Conservation (phyloP, 345 rosid species). For the Trapa incisa region DNA sequence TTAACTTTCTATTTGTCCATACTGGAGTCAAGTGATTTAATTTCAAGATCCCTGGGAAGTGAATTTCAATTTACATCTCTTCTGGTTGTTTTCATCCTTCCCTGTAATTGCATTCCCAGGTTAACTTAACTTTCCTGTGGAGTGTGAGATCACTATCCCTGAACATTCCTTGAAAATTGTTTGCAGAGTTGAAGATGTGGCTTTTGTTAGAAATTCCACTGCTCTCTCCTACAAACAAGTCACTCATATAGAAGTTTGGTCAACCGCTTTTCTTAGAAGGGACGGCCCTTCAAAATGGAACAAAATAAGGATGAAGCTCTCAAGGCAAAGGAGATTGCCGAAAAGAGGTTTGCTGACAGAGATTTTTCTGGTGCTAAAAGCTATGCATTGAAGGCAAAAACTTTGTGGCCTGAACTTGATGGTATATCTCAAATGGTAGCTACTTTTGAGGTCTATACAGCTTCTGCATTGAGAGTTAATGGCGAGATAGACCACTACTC, state of each 20-base stretch:
- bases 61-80: background rate
- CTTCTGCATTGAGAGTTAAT: constrained; percentile 53
- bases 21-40: background rate
- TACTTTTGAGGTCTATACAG: constrained; percentile 81
- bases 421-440: constrained; percentile 89
- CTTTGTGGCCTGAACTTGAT: constrained; percentile 65
- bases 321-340: constrained; percentile 72
- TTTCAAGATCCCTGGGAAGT: background rate
- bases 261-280: constrained; percentile 16
- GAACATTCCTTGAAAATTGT: background rate
- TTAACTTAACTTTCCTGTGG: background rate
- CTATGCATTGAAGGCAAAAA: constrained; percentile 70
- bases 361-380: constrained; percentile 70
- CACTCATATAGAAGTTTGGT: constrained; percentile 23
- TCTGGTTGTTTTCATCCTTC: background rate
- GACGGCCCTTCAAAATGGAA: constrained; percentile 45
- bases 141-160: background rate
- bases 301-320: constrained; percentile 66
- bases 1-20: background rate
- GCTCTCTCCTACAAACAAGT: constrained; percentile 16
- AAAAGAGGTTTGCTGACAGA: constrained; percentile 66
- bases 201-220: constrained; percentile 15
- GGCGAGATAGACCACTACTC: constrained; percentile 73
- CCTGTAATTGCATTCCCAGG: background rate
- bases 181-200: constrained; percentile 41